Conservation (phyloP, 139 green algal species). For the Ettlia oleoabundans region DNA sequence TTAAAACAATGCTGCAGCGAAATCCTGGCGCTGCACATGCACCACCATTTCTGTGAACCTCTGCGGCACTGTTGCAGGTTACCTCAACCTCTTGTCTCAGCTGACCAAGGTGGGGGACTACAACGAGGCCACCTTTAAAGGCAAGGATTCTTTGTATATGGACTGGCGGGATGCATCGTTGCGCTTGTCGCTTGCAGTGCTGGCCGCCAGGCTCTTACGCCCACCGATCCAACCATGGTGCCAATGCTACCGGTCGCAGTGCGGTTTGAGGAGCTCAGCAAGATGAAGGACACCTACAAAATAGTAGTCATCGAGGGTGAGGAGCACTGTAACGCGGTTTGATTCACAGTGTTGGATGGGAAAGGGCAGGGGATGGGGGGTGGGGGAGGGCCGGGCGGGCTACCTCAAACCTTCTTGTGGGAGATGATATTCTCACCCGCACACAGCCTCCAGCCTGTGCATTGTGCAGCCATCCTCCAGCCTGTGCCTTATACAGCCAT, state of each 20-base stretch:
- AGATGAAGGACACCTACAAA: slow-evolving; percentile 51
- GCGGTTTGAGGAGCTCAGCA: slow-evolving; percentile 42
- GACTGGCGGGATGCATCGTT: background rate
- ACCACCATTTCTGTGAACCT: background rate
- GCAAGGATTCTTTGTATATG: slow-evolving; percentile 40
- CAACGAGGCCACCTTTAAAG: slow-evolving; percentile 55
- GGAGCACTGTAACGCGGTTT: too few species aligned
- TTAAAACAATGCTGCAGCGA: too few species aligned
- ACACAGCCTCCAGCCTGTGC: too few species aligned
- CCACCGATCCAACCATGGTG: background rate
- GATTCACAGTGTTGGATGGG: too few species aligned
- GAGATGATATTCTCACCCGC: too few species aligned
- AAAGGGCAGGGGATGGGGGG: too few species aligned
- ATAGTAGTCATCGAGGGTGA: slow-evolving; percentile 70
- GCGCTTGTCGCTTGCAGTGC: background rate
- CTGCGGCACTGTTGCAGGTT: slow-evolving; percentile 58
- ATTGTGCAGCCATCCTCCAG: too few species aligned
- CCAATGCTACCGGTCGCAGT: slow-evolving; percentile 7
- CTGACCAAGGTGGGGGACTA: slow-evolving; percentile 83
- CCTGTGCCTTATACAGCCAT: too few species aligned
- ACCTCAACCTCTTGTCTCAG: slow-evolving; percentile 76
- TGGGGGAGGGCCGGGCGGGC: too few species aligned
- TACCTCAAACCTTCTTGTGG: too few species aligned
- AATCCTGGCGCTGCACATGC: too few species aligned
- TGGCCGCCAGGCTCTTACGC: background rate